These are phyloP conservation scores for Durio zibethinus DNA, from an alignment of 345 rosid species.

Conservation along the genomic window DNA sequence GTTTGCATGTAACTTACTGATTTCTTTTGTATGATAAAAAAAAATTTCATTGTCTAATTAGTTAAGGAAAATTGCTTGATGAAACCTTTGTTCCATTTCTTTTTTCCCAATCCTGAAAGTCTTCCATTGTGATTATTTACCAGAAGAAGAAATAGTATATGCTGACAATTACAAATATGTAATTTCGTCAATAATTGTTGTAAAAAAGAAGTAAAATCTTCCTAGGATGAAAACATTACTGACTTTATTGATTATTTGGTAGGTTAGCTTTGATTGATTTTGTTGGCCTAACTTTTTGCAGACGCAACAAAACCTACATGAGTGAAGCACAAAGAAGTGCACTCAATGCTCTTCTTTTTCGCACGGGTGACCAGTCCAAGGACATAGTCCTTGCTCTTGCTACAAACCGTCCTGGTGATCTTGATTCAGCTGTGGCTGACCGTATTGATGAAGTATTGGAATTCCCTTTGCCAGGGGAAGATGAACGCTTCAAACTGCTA, in stretches of 20 bases:
- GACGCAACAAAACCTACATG: slow-evolving; percentile 93
- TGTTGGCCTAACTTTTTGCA: slow-evolving; percentile 26
- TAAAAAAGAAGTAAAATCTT: not conserved
- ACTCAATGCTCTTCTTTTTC: slow-evolving; percentile 85
- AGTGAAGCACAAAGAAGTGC: slow-evolving; percentile 99
- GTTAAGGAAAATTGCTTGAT: not conserved
- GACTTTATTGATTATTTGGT: not conserved
- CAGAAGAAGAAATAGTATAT: not conserved
- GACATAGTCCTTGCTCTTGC: slow-evolving; percentile 92
- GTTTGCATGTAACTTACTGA: not conserved
- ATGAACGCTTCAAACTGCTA: slow-evolving; percentile 81
- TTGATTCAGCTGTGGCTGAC: slow-evolving; percentile 92
- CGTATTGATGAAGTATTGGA: slow-evolving; percentile 90
- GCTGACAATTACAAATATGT: not conserved
- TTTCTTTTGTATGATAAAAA: not conserved
- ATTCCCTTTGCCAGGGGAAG: slow-evolving; percentile 84
- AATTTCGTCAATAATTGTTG: not conserved
- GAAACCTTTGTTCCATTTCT: not conserved
- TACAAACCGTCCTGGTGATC: slow-evolving; percentile 94
- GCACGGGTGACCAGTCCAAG: slow-evolving; percentile 93
- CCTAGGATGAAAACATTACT: not conserved
- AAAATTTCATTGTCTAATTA: not conserved
- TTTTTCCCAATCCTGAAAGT: not conserved
- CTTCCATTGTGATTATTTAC: not conserved
- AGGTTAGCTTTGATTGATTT: slow-evolving; percentile 4